phyloP scores from a whole-genome alignment of 768 basidiomycete species.

The Boletus sp. region DNA sequence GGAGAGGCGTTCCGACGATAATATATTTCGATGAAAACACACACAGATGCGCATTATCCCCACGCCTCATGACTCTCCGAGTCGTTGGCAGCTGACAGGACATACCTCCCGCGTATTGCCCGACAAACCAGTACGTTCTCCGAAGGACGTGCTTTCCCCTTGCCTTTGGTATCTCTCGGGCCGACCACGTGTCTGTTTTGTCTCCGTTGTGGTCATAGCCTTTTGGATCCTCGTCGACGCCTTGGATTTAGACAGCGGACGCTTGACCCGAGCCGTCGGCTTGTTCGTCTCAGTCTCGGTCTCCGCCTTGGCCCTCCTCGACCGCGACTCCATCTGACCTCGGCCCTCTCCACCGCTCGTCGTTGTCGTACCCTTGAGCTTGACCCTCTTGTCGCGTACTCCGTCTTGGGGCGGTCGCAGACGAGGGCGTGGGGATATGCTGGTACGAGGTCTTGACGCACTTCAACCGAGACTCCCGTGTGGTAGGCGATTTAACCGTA shows the following conservation, averaged over 20 bases:
- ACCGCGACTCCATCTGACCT: constrained; percentile 18
- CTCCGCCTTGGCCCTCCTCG: constrained; percentile 10
- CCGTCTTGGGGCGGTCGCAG: constrained; percentile 24
- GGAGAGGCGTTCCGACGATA: too few species aligned
- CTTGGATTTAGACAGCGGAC: constrained; percentile 10
- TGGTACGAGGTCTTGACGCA: constrained; percentile 18
- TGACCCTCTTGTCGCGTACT: constrained; percentile 25
- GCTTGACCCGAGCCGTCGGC: constrained; percentile 8
- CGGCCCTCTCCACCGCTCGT: constrained; percentile 10
- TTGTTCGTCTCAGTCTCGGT: constrained; percentile 8
- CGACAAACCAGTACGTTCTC: constrained; percentile 27
- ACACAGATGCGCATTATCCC: constrained; percentile 10
- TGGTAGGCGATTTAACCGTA: background rate
- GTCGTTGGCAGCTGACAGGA: background rate
- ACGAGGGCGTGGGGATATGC: constrained; percentile 26
- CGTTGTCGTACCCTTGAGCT: constrained; percentile 1
- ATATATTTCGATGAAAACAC: constrained; percentile 10
- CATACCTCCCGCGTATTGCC: constrained; percentile 33
- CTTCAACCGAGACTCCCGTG: constrained; percentile 10
- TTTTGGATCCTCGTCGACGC: constrained; percentile 9
- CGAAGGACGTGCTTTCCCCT: constrained; percentile 23
- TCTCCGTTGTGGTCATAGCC: background rate
- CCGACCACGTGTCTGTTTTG: constrained; percentile 20
- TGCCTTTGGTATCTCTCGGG: constrained; percentile 26
- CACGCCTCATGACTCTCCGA: background rate